Conservation (phyloP, 2,329 filamentous ascomycete species). For the Ophiocordyceps polyrhachis-furcata region DNA sequence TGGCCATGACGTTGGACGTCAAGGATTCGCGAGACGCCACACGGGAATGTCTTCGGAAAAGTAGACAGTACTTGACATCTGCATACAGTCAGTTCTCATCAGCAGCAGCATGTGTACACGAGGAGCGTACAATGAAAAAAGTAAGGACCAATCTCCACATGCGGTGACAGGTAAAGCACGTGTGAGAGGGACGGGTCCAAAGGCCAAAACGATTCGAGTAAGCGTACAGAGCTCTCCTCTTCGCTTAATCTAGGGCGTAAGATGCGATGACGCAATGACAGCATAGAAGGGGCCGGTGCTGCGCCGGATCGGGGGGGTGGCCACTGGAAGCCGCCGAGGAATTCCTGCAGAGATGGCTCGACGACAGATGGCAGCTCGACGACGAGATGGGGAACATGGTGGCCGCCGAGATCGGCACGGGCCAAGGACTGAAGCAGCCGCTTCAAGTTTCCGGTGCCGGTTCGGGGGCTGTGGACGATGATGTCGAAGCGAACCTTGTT, state of each 20-base stretch:
- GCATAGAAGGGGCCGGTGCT: slow-evolving; percentile 26
- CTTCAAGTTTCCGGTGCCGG: slow-evolving; percentile 55
- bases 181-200: slow-evolving; percentile 43
- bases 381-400: slow-evolving; percentile 54
- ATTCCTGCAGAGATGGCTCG: slow-evolving; percentile 44
- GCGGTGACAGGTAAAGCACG: slow-evolving; percentile 67
- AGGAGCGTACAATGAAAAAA: slow-evolving; percentile 55
- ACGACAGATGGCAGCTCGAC: slow-evolving; percentile 62
- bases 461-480: slow-evolving; percentile 54
- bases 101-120: too few relatives aligned
- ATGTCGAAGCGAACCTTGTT: slow-evolving; percentile 64
- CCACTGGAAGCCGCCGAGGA: slow-evolving; percentile 48
- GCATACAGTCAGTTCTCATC: slow-evolving; percentile 4
- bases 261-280: slow-evolving; percentile 62
- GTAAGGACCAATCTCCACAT: slow-evolving; percentile 58
- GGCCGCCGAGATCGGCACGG: slow-evolving; percentile 55
- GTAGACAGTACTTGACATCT: slow-evolving; percentile 57
- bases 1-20: slow-evolving; percentile 46
- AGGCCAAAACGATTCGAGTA: slow-evolving; percentile 82
- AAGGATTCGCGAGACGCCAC: slow-evolving; percentile 22
- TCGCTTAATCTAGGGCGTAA: slow-evolving; percentile 37
- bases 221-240: slow-evolving; percentile 54
- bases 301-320: slow-evolving; percentile 27
- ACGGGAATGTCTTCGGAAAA: slow-evolving; percentile 60
- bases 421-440: slow-evolving; percentile 60